These are phyloP conservation scores for Aspergillus novoparasiticus DNA, from an alignment of 2,329 filamentous ascomycete genomes.

Conservation along the genomic window DNA sequence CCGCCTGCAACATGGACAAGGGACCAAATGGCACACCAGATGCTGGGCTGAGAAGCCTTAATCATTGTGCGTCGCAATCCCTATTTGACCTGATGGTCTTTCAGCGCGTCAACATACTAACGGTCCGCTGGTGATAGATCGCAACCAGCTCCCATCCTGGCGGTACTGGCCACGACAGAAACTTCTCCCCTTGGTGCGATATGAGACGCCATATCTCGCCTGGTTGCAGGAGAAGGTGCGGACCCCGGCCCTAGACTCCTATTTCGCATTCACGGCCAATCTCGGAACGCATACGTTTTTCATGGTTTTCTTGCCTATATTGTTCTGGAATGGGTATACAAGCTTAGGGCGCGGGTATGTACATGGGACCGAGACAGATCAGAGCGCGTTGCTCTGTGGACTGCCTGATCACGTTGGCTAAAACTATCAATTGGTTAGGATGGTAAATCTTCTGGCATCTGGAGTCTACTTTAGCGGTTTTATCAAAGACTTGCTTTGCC, in stretches of 20 bases:
- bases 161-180: constrained; percentile 80
- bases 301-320: constrained; percentile 90
- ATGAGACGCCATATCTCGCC: constrained; percentile 93
- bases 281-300: constrained; percentile 98
- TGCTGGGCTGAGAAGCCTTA: constrained; percentile 76
- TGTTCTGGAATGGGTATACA: constrained; percentile 94
- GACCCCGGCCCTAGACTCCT: constrained; percentile 84
- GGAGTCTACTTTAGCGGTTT: constrained; percentile 90
- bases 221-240: constrained; percentile 79
- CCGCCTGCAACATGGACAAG: constrained; percentile 39
- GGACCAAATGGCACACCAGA: constrained; percentile 42
- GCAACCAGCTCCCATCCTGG: constrained; percentile 81
- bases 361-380: constrained; percentile 1
- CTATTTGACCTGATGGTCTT: background rate
- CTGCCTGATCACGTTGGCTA: constrained; percentile 12
- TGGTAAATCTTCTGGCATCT: constrained; percentile 72
- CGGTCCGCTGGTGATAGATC: constrained; percentile 60
- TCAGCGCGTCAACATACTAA: constrained; percentile 15
- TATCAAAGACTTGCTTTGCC: constrained; percentile 88
- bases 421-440: constrained; percentile 32
- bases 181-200: constrained; percentile 83
- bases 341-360: constrained; percentile 83
- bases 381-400: background rate
- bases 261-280: constrained; percentile 96
- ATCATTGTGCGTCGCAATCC: constrained; percentile 63